Evolutionary conservation across 495 filamentous ascomycete species (phyloP), one percentile per base, ranked within the genome.

Genomic region (Evernia prunastri): DNA sequence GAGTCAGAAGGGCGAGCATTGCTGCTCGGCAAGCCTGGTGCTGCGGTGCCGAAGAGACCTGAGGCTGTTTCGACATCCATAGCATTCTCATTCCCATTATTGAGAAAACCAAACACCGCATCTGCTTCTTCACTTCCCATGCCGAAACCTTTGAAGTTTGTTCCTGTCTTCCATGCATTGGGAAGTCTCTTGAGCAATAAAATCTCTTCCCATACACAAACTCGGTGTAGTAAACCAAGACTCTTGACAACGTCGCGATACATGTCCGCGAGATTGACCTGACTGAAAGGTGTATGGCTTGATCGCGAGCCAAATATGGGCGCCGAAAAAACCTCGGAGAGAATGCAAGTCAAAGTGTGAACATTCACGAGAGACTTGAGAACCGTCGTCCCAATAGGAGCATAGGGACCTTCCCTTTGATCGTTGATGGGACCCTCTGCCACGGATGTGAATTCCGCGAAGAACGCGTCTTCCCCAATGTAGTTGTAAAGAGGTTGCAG

Each of bases 131-230:
- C 78, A n/a, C 80, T 70, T 57, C 73, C 75, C 53, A 74, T 71
- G 12, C 76, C 80, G 58, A 74, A 73, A 59, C 78, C 77, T 65
- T 82, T 80, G 47, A 79, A 74, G 58, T 80, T 80, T 23, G 84
- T 86, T 13, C 83, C 82, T 68, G 85, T 80, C 65, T 87, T 84
- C 85, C 86, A 90, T 40, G 81, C 77, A 23, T 84, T 79, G 3
- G 89, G 87, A 60, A 89, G 82, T 51, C 74, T 79, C 68, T 86
- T 85, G 69, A 87, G 82, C 27, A 97, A 75, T 0, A 87, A 70
- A 37, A 90, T 89, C 64, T 93, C 89, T 72, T 98, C 95, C 79
- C 87, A 87, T 29, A 94, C 80, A 63, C 91, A 89, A 57, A 84
- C 84, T 36, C 88, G 85, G 63, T 95, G 82, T 36, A 98, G 78